Conservation (phyloP, 371 early-diverging fungal genomes). For the Mucor plumbeus region DNA sequence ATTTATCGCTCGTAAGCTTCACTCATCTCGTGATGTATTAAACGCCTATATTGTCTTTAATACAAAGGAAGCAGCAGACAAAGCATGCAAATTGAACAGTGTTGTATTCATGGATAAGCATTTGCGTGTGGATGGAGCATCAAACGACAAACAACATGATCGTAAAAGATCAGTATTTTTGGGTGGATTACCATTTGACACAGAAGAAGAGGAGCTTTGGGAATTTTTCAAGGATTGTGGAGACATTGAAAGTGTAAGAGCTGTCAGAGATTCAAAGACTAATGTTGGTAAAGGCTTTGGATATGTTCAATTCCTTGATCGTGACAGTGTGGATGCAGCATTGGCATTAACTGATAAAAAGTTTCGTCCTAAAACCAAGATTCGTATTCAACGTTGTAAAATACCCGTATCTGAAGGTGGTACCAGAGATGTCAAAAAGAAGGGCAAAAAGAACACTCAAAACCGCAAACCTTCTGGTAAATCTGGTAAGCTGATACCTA, state of each 20-base stretch:
- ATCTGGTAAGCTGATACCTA: conserved; percentile 50
- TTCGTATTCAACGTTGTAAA: conserved; percentile 70
- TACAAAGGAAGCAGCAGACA: conserved; percentile 61
- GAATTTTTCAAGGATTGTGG: conserved; percentile 82
- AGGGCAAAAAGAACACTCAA: conserved; percentile 20
- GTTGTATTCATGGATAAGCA: conserved; percentile 85
- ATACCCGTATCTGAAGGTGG: conserved; percentile 53
- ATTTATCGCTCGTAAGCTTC: conserved; percentile 77
- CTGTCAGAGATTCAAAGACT: conserved; percentile 85
- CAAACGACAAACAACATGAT: conserved; percentile 66
- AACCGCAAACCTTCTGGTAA: conserved; percentile 28
- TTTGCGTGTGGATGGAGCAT: conserved; percentile 84
- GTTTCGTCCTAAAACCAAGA: conserved; percentile 59
- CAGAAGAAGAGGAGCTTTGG: conserved; percentile 90
- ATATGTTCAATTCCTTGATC: conserved; percentile 81
- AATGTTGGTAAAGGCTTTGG: conserved; percentile 96
- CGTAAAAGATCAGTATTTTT: conserved; percentile 88
- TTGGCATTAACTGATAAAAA: conserved; percentile 79
- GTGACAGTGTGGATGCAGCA: conserved; percentile 77
- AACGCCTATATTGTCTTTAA: conserved; percentile 91
- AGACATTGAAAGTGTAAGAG: conserved; percentile 82
- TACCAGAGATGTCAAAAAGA: conserved; percentile 34
- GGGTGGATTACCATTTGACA: conserved; percentile 89
- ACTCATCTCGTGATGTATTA: conserved; percentile 80
- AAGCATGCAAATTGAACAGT: conserved; percentile 77